Evolutionary conservation across 1,284 basidiomycete species (phyloP).

Genomic region (Cryptococcus maquisensis): DNA sequence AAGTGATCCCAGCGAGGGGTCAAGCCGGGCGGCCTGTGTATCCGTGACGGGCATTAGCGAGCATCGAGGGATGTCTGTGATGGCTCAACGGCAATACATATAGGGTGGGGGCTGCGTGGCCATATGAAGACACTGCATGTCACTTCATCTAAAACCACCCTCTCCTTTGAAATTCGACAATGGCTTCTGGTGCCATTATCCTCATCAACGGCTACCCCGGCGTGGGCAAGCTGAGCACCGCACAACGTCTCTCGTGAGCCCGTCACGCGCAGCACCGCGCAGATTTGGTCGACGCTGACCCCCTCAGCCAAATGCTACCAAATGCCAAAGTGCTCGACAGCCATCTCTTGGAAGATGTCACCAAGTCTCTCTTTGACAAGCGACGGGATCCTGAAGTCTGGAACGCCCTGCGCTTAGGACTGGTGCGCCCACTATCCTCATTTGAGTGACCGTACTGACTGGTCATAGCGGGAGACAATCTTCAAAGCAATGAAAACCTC

Average conservation of each 20-base stretch:
- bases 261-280: neutral
- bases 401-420: slow-evolving; percentile 7
- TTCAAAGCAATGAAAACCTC: neutral
- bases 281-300: neutral
- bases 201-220: slow-evolving; percentile 39
- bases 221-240: slow-evolving; percentile 32
- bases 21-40: neutral
- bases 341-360: slow-evolving; percentile 15
- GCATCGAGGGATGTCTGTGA: too few relatives aligned
- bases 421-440: neutral
- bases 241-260: slow-evolving; percentile 30
- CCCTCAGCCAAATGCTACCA: slow-evolving; percentile 26
- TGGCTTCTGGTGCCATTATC: slow-evolving; percentile 6
- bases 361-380: slow-evolving; percentile 9
- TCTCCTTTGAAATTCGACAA: neutral
- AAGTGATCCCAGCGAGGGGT: too few relatives aligned
- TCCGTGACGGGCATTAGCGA: neutral
- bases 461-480: slow-evolving; percentile 12
- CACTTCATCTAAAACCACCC: too few relatives aligned
- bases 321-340: slow-evolving; percentile 31
- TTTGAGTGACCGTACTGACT: neutral
- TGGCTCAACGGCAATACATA: neutral
- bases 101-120: too few relatives aligned
- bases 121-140: too few relatives aligned
- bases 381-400: slow-evolving; percentile 2